Conservation (phyloP, 2,329 filamentous ascomycete genomes). For the Exophiala calicioides region DNA sequence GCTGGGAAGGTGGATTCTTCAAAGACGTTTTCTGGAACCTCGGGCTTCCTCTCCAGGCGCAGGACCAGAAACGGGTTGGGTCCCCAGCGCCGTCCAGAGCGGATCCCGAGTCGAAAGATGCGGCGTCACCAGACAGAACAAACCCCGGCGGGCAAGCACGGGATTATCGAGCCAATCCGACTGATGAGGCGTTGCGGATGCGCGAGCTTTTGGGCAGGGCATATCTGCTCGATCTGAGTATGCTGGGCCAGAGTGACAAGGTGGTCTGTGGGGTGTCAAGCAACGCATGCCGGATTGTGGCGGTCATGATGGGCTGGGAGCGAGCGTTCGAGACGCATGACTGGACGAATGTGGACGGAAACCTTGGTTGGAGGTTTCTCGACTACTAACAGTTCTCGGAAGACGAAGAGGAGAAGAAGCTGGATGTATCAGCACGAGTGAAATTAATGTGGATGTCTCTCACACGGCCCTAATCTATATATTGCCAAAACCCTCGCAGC, state of each 20-base stretch:
- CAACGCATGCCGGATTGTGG: slow-evolving; percentile 67
- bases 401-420: background rate
- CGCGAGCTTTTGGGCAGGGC: slow-evolving; percentile 75
- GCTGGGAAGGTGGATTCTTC: slow-evolving; percentile 89
- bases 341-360: slow-evolving; percentile 81
- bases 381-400: slow-evolving; percentile 32
- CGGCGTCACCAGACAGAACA: background rate
- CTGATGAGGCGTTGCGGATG: slow-evolving; percentile 59
- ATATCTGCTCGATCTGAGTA: slow-evolving; percentile 77
- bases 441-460: too few species aligned
- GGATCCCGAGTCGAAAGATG: background rate
- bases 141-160: background rate
- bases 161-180: slow-evolving; percentile 33
- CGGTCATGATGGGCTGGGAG: slow-evolving; percentile 87
- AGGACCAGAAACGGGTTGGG: slow-evolving; percentile 16
- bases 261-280: slow-evolving; percentile 74
- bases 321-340: slow-evolving; percentile 56
- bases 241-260: slow-evolving; percentile 68
- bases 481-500: too few species aligned
- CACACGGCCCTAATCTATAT: too few species aligned
- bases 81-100: slow-evolving; percentile 23
- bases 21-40: slow-evolving; percentile 78
- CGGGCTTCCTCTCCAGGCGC: slow-evolving; percentile 53
- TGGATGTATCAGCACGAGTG: too few species aligned
- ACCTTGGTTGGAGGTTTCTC: slow-evolving; percentile 60